Evolutionary conservation across 2,329 filamentous ascomycete species (phyloP).

Genomic region (Penicillium sp.): DNA sequence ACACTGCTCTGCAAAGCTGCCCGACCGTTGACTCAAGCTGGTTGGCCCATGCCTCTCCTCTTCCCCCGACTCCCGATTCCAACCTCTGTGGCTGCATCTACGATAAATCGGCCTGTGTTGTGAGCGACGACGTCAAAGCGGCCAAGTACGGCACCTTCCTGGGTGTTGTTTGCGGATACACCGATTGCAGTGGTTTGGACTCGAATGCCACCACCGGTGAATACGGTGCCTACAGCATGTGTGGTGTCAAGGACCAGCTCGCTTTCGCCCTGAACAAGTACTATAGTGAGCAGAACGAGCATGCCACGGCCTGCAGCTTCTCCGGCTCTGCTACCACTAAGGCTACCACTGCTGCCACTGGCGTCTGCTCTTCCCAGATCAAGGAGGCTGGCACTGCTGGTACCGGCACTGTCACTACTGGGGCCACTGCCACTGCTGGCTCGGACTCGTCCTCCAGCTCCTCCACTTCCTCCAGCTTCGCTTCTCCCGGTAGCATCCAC

Average conservation of each 20-base stretch:
- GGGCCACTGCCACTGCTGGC: conserved; percentile 31
- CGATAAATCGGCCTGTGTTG: conserved; percentile 70
- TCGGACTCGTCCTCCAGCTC: conserved; percentile 22
- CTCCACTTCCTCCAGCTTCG: conserved; percentile 29
- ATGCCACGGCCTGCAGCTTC: conserved; percentile 48
- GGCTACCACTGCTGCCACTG: conserved; percentile 38
- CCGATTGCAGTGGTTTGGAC: conserved; percentile 44
- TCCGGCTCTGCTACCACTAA: conserved; percentile 45
- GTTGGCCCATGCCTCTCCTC: conserved; percentile 64
- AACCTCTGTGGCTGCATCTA: conserved; percentile 84
- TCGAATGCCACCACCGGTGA: conserved; percentile 45
- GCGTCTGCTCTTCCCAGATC: conserved; percentile 43
- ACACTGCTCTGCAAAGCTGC: conserved; percentile 69
- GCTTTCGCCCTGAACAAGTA: conserved; percentile 51
- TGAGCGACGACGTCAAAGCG: conserved; percentile 48
- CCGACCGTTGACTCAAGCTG: conserved; percentile 68
- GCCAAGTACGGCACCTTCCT: conserved; percentile 62
- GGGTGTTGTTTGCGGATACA: conserved; percentile 46
- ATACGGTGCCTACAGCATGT: conserved; percentile 55
- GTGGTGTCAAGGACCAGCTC: conserved; percentile 46
- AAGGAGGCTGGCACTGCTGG: conserved; percentile 45
- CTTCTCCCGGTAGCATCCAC: conserved; percentile 23
- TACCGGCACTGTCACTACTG: conserved; percentile 46
- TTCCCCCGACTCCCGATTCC: conserved; percentile 80
- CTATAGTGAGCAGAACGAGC: conserved; percentile 44